phyloP scores from a whole-genome alignment of 139 green algal species.

The Tetradesmus lagerheimii region DNA sequence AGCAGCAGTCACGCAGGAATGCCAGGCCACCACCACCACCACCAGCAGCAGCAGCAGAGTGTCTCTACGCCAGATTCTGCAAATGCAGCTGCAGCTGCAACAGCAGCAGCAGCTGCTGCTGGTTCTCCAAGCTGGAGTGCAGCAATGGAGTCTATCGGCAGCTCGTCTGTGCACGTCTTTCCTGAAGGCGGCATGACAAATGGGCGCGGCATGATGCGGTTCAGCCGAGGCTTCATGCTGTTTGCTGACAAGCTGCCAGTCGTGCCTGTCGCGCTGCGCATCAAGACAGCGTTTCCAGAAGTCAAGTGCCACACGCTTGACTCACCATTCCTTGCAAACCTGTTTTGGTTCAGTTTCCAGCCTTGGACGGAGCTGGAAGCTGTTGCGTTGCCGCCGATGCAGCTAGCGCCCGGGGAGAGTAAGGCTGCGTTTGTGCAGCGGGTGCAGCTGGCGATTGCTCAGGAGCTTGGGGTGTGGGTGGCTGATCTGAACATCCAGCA shows the following conservation, averaged over 20 bases:
- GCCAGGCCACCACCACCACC: neutral
- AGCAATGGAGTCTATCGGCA: neutral
- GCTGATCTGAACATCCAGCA: slow-evolving; percentile 68
- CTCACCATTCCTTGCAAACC: slow-evolving; percentile 68
- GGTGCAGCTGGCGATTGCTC: slow-evolving; percentile 70
- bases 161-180: slow-evolving; percentile 58
- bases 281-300: slow-evolving; percentile 21
- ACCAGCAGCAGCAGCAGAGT: slow-evolving; percentile 21
- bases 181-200: slow-evolving; percentile 80
- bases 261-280: slow-evolving; percentile 67
- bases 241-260: slow-evolving; percentile 63
- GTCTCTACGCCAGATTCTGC: neutral
- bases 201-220: slow-evolving; percentile 66
- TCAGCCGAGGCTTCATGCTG: slow-evolving; percentile 71
- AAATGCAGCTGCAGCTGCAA: neutral
- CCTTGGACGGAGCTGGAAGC: slow-evolving; percentile 63
- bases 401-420: slow-evolving; percentile 51
- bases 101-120: neutral
- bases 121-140: neutral
- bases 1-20: slow-evolving; percentile 4
- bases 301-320: slow-evolving; percentile 64
- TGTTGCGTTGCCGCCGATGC: slow-evolving; percentile 67
- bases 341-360: slow-evolving; percentile 61
- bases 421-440: slow-evolving; percentile 71
- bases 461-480: slow-evolving; percentile 61